Base-by-base conservation (phyloP, 768 basidiomycete species). In the Lactarius hatsudake region DNA sequence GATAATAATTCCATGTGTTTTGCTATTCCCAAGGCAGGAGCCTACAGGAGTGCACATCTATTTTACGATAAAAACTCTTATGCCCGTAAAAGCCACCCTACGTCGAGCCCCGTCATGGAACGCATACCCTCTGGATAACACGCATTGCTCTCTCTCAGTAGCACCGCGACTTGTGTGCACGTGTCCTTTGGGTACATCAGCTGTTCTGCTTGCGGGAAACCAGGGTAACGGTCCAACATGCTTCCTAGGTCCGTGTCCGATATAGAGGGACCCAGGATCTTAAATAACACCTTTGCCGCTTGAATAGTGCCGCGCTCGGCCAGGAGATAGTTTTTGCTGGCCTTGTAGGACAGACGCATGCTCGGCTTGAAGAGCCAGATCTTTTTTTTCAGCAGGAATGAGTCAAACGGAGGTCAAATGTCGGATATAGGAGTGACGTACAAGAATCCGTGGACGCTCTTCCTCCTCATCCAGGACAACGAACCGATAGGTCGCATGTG, bases 331-430 rank as follows among this genome's bases (percentile, higher is more conserved):
- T 84, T 79, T 13, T 78, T 76, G 7, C 83, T 76, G 10, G 84
- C 81, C 55, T 84, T 83, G 74, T 94, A 96, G 1, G 94, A 86
- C 17, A 98, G 77, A 13, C 84, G 86, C 71, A 98, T 86, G 69
- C 83, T 87, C 0, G 95, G 94, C 76, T 96, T 97, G 83, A 98
- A 97, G 26, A 98, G 75, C 96, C 96, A 98, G 26, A 98, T 82
- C 94, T 96, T 28, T 32, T 54, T 58, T 34, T 34, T 34, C 8
- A 34, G 34, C 26, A 43, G 34, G 34, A 18, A 63, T 66, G 38
- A 42, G 56, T 34, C 12, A 32, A 20, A 28, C 45, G 3, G 43
- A 26, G 20, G 6, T 38, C 8, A 8, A 10, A 15, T n/a, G 10
- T 2, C 18, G 20, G 63, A 23, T 42, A n/a, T 15, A n/a, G 15